phyloP scores from a whole-genome alignment of 306 rosid species.

The Malus domestica region ASM211411v1 NC_041804.1:5005001-5005500 shows the following conservation, averaged over 20 bases:
- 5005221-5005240: not conserved
- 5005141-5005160: conserved; percentile 10
- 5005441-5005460: not conserved
- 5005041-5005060: conserved; percentile 6
- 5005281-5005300: not conserved
- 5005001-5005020: not conserved
- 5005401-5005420: not conserved
- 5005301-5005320: not conserved
- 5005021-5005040: conserved; percentile 6
- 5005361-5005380: not conserved
- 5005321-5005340: not conserved
- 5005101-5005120: not conserved
- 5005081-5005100: conserved; percentile 5
- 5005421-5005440: not conserved
- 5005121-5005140: conserved; percentile 12
- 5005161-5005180: conserved; percentile 1
- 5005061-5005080: not conserved
- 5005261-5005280: not conserved
- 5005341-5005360: not conserved
- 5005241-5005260: not conserved
- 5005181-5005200: conserved; percentile 1
- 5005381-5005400: not conserved
- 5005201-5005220: not conserved
- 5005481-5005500: not conserved
- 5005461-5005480: not conserved